Conservation (phyloP, 2,329 filamentous ascomycete species). For the Hirsutella rhossiliensis region DNA sequence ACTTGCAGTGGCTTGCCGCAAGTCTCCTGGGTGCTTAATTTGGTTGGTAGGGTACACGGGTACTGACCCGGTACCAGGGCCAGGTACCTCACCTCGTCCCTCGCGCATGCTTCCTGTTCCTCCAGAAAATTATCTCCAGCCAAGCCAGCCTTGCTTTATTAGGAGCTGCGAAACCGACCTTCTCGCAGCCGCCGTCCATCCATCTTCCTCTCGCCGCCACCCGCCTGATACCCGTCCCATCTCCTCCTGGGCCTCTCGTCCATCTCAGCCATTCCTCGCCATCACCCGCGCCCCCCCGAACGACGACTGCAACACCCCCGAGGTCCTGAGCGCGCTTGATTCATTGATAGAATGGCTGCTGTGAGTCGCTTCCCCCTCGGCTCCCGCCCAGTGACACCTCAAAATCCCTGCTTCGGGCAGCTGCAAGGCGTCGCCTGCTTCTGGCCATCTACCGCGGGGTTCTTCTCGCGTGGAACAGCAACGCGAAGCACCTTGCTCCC, state of each 20-base stretch:
- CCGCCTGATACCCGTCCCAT: constrained; percentile 20
- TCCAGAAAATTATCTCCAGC: constrained; percentile 22
- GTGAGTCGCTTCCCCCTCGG: constrained; percentile 18
- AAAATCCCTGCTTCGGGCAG: constrained; percentile 1
- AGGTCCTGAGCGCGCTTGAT: constrained; percentile 10
- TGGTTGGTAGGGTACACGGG: not conserved
- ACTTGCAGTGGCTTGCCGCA: no score
- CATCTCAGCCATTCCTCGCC: not conserved
- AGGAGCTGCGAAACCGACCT: constrained; percentile 20
- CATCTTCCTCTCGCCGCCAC: constrained; percentile 14
- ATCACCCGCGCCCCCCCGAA: constrained; percentile 1
- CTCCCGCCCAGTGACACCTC: constrained; percentile 1
- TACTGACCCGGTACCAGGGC: not conserved
- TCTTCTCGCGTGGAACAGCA: no score
- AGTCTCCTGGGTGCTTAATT: no score
- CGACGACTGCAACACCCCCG: constrained; percentile 3
- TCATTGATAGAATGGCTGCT: constrained; percentile 29
- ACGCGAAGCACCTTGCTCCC: no score
- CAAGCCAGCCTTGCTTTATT: constrained; percentile 15
- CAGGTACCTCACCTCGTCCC: not conserved
- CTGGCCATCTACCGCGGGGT: not conserved
- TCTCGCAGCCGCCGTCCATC: constrained; percentile 13
- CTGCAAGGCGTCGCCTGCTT: constrained; percentile 2
- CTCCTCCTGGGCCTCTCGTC: constrained; percentile 9
- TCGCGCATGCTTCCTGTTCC: constrained; percentile 5